Evolutionary conservation across 805 yeast genomes (phyloP).

Genomic region (Pichia californica): DNA sequence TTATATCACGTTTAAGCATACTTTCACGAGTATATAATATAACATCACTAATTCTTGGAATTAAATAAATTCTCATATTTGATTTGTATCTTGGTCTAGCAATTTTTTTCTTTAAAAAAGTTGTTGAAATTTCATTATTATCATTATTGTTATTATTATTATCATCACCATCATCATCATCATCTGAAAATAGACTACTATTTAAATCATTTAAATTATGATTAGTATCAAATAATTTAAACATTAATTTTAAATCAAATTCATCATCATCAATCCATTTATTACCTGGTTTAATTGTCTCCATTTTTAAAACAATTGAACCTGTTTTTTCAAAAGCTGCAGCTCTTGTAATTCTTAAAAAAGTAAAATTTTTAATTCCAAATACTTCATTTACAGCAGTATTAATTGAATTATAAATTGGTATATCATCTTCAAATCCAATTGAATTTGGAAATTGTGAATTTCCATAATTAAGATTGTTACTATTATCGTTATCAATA

Average conservation of each 20-base stretch:
- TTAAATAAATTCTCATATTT: constrained; percentile 54
- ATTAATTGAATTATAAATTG: constrained; percentile 31
- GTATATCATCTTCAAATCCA: constrained; percentile 14
- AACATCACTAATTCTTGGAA: constrained; percentile 36
- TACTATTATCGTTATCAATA: constrained; percentile 9
- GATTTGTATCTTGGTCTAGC: constrained; percentile 60
- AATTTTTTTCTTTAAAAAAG: constrained; percentile 48
- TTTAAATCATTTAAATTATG: background rate
- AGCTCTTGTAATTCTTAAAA: constrained; percentile 48
- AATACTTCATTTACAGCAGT: constrained; percentile 41
- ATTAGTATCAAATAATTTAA: constrained; percentile 1
- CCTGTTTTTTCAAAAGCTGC: constrained; percentile 48
- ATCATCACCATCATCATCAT: constrained; percentile 4
- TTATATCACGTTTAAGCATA: constrained; percentile 45
- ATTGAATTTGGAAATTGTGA: constrained; percentile 9
- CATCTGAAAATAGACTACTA: background rate
- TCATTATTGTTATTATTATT: background rate
- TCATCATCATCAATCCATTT: constrained; percentile 44
- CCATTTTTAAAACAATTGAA: constrained; percentile 45
- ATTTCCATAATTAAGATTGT: background rate
- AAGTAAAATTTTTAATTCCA: constrained; percentile 35
- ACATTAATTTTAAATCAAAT: constrained; percentile 17
- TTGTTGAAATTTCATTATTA: constrained; percentile 32
- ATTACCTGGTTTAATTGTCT: constrained; percentile 51
- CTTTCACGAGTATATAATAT: constrained; percentile 43